Percentiles rank a stretch among this genome's conserved stretches.
These are phyloP conservation scores for Leishmania guyanensis DNA, from an alignment of 208 protist genomes.

Conservation along the genomic window DNA sequence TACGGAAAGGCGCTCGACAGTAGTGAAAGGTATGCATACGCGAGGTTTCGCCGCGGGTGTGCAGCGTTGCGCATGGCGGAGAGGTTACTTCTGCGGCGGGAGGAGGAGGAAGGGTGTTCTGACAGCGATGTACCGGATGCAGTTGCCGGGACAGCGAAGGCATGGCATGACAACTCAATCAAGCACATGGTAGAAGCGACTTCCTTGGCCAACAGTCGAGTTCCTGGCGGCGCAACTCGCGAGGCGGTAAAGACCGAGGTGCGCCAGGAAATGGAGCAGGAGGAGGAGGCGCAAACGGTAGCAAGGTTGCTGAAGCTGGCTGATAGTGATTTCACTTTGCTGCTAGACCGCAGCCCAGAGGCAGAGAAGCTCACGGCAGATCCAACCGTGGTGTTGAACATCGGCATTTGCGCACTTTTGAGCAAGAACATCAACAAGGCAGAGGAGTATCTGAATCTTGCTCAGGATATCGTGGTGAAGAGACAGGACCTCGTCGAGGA, in stretches of 20 bases:
- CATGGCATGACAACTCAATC: background rate
- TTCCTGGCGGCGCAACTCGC: slow-evolving; percentile 1
- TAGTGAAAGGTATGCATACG: slow-evolving; percentile 80
- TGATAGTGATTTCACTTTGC: slow-evolving; percentile 47
- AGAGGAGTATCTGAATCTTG: slow-evolving; percentile 63
- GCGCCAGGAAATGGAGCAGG: slow-evolving; percentile 33
- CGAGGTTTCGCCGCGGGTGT: slow-evolving; percentile 79
- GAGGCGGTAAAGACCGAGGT: slow-evolving; percentile 45
- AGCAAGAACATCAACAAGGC: slow-evolving; percentile 60
- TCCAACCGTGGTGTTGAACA: slow-evolving; percentile 67
- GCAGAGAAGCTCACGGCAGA: slow-evolving; percentile 33
- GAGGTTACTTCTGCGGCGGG: slow-evolving; percentile 18
- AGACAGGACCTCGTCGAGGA: slow-evolving; percentile 57
- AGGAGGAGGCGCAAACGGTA: slow-evolving; percentile 13
- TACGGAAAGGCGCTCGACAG: slow-evolving; percentile 73
- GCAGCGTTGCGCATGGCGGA: slow-evolving; percentile 60
- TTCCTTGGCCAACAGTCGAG: background rate
- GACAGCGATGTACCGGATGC: slow-evolving; percentile 2
- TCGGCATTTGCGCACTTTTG: slow-evolving; percentile 72
- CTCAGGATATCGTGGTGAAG: slow-evolving; percentile 59
- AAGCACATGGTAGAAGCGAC: background rate
- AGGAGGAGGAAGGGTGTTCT: background rate
- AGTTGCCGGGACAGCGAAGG: background rate
- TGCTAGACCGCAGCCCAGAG: slow-evolving; percentile 40
- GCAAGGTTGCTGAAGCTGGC: slow-evolving; percentile 24